Base-by-base conservation (phyloP, 768 basidiomycete genomes). In the Tricholoma terreum region DNA sequence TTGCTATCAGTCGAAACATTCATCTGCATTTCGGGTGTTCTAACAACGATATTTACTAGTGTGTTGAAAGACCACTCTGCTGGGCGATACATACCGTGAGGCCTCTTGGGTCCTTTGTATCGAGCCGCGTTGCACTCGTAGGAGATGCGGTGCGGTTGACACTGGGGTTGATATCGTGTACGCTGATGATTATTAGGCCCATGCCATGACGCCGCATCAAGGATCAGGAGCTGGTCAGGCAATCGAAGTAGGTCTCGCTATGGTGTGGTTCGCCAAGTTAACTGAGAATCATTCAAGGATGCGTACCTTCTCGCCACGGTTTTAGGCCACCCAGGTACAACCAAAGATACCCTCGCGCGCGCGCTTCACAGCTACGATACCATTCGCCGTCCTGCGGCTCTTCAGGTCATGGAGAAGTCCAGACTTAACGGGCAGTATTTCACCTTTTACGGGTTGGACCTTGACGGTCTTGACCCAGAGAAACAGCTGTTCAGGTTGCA, bases 161-260 rank as follows among this genome's bases (percentile, higher is more conserved):
- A 36, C 50, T n/a, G 34, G 8, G 10, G 34, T 10, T 14, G 34
- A 35, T 35, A 35, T 10, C 34, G 12, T 35, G 8, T 35, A 14
- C 2, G 34, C 34, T 35, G 34, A 35, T 35, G 34, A 14, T 35
- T 7, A 10, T 10, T 7, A 71, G 72, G 76, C 78, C 33, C 78
- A 80, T 63, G 77, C 77, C 9, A 79, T 79, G 77, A 68, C 70
- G 1, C 74, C 80, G 5, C 75, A 78, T 67, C 74, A 75, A 58
- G 80, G 77, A n/a, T 75, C 77, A 9, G 78, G 78, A 27, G 78
- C 79, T n/a, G 79, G 78, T 3, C 77, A 79, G 63, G 78, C 77
- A 8, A 74, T 80, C 42, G 78, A 80, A 62, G 76, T 74, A 59
- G 12, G 51, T 35, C 24, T 50, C 17, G 3, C 17, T 42, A 14